Base-by-base conservation (phyloP, 805 yeast species). In the Wickerhamomyces sydowiorum region DNA sequence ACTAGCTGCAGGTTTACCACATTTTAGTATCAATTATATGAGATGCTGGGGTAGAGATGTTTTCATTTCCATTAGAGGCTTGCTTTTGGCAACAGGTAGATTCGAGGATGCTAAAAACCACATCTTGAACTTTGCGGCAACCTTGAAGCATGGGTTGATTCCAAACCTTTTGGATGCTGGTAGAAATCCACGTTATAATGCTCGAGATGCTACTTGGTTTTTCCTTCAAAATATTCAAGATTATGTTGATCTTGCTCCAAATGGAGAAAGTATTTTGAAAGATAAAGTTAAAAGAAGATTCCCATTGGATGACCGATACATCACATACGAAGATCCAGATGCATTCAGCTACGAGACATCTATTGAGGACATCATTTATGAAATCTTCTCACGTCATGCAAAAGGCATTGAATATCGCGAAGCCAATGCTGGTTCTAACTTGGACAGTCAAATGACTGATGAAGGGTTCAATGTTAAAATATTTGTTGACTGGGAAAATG, bases 1-100 rank as follows among this genome's bases (percentile, higher is more conserved):
- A 33, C 70, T 91, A 76, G 96, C 98, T 14, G 99, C 99, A 2
- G 99, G 98, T 1, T 72, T 91, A 46, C 99, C 99, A 2, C 97
- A 89, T 63, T 91, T 91, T 65, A 82, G 93, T 58, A 76, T 75
- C 44, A 88, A 84, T 49, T 90, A 85, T 62, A 89, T 91, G 96
- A 75, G 99, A 61, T 88, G 96, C 60, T 91, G 99, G 99, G 99
- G 99, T 19, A 76, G 99, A 57, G 99, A 91, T 63, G 95, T 89
- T 1, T 93, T 93, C 59, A 83, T 91, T 36, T 76, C 96, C 0
- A 71, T 85, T 34, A 70, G 96, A 46, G 99, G 99, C 0, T 69
- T 91, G 38, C 64, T 89, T 42, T 65, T 89, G 20, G 81, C 85
- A 1, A 76, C 96, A 0, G 90, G 84, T 10, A 71, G 98, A 42